A percentile compares a stretch with the other conserved stretches of the same genome.
These are phyloP conservation scores for Aristolochia fimbriata DNA, from an alignment of 164 flowering plant species.

Conservation along the genomic window DNA sequence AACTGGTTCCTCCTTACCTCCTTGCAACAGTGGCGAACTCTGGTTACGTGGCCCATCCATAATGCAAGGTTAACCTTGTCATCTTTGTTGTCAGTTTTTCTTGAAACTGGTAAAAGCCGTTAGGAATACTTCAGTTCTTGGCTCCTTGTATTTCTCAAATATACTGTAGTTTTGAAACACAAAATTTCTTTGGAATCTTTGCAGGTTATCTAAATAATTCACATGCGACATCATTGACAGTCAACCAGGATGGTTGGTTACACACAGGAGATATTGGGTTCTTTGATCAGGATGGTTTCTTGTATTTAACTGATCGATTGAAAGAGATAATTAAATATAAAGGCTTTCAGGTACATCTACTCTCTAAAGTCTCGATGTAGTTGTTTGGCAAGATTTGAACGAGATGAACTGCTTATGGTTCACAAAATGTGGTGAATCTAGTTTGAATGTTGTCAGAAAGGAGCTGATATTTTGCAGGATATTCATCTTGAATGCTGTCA, in stretches of 20 bases:
- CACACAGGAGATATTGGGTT: constrained; percentile 71
- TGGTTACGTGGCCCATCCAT: constrained; percentile 58
- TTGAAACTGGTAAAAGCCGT: not conserved
- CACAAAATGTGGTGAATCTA: not conserved
- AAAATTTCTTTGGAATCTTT: constrained; percentile 6
- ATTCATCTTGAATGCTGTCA: no score
- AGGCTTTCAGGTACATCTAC: constrained; percentile 63
- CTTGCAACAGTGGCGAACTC: constrained; percentile 61
- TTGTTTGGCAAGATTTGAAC: not conserved
- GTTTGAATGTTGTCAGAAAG: not conserved
- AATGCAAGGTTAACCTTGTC: constrained; percentile 55
- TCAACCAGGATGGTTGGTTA: constrained; percentile 70
- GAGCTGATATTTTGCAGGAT: not conserved
- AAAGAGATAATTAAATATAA: constrained; percentile 83
- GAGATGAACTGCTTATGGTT: not conserved
- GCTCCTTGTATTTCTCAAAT: not conserved
- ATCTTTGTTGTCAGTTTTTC: not conserved
- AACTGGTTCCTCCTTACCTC: constrained; percentile 45
- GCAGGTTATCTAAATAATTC: constrained; percentile 61
- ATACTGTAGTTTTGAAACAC: not conserved
- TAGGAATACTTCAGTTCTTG: not conserved
- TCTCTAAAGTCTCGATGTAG: not conserved
- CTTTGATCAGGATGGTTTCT: constrained; percentile 63
- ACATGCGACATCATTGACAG: constrained; percentile 36
- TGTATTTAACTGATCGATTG: constrained; percentile 52